Conservation (phyloP, 163 green algal genomes). For the Trebouxia gelatinosa region DNA sequence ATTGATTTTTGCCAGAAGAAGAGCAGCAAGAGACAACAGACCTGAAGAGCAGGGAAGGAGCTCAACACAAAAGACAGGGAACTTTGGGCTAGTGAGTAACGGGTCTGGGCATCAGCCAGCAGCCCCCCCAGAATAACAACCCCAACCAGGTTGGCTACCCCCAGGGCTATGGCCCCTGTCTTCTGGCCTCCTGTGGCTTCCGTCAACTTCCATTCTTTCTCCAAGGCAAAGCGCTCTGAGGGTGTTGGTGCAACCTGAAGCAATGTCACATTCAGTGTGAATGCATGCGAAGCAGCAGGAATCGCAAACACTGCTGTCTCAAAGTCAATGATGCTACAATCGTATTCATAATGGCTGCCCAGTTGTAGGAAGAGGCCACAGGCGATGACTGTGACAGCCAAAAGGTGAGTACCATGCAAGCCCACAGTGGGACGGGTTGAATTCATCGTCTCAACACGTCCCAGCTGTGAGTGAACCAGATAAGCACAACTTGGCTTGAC, state of each 20-base stretch:
- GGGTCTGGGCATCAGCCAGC: slow-evolving; percentile 45
- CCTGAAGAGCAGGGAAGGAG: slow-evolving; percentile 60
- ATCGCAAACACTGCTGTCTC: too few species aligned
- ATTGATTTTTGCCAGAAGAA: not conserved
- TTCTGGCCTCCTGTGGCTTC: slow-evolving; percentile 56
- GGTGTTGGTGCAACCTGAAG: slow-evolving; percentile 16
- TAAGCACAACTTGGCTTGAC: too few species aligned
- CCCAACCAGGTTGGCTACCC: slow-evolving; percentile 65
- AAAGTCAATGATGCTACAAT: too few species aligned
- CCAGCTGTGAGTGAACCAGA: too few species aligned
- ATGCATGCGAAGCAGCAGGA: too few species aligned
- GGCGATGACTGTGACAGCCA: too few species aligned
- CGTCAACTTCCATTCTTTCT: slow-evolving; percentile 63
- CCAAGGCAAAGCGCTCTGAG: slow-evolving; percentile 41
- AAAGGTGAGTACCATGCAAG: too few species aligned
- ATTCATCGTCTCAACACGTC: too few species aligned
- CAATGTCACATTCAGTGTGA: too few species aligned
- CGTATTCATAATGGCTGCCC: too few species aligned
- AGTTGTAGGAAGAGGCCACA: too few species aligned
- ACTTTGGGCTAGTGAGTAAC: slow-evolving; percentile 48
- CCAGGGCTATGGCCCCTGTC: slow-evolving; percentile 37
- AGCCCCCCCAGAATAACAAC: slow-evolving; percentile 54
- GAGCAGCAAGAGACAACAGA: not conserved
- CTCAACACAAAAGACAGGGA: slow-evolving; percentile 60
- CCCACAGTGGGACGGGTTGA: too few species aligned